Conservation (phyloP, 2,329 filamentous ascomycete genomes). For the Bipolaris sorokiniana region DNA sequence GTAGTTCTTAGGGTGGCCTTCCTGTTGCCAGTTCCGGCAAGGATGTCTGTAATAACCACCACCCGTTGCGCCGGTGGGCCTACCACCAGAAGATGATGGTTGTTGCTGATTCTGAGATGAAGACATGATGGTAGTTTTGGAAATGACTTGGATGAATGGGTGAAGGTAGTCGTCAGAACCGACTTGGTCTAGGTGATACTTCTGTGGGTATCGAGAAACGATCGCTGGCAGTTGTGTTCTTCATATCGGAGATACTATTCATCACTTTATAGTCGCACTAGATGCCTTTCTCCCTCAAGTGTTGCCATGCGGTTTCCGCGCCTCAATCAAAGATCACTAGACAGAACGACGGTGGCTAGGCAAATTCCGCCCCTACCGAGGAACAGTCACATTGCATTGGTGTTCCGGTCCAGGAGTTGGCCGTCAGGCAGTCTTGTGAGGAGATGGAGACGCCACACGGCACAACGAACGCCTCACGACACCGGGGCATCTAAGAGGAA, state of each 20-base stretch:
- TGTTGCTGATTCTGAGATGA: constrained; percentile 14
- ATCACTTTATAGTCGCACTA: constrained; percentile 26
- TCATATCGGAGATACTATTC: constrained; percentile 7
- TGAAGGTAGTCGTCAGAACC: background rate
- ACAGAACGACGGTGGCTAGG: constrained; percentile 18
- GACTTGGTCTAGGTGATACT: background rate
- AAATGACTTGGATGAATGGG: background rate
- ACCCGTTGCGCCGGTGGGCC: constrained; percentile 34
- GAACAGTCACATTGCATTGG: constrained; percentile 28
- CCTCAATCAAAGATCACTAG: constrained; percentile 25
- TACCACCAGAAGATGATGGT: constrained; percentile 26
- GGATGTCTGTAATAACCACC: constrained; percentile 29
- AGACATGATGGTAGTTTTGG: constrained; percentile 20
- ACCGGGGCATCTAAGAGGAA: constrained; percentile 14
- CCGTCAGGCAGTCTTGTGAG: constrained; percentile 29
- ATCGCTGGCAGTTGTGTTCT: constrained; percentile 5
- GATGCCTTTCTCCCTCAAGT: constrained; percentile 17
- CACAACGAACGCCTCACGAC: constrained; percentile 28
- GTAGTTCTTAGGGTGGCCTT: constrained; percentile 30
- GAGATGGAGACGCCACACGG: constrained; percentile 28
- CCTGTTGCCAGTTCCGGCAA: constrained; percentile 29
- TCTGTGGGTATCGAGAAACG: background rate
- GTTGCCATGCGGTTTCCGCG: constrained; percentile 25
- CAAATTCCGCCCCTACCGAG: constrained; percentile 20
- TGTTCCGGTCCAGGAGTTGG: constrained; percentile 18